Evolutionary conservation across 1,139 yeast genomes (phyloP).

Genomic region (Suhomyces choctaworum): DNA sequence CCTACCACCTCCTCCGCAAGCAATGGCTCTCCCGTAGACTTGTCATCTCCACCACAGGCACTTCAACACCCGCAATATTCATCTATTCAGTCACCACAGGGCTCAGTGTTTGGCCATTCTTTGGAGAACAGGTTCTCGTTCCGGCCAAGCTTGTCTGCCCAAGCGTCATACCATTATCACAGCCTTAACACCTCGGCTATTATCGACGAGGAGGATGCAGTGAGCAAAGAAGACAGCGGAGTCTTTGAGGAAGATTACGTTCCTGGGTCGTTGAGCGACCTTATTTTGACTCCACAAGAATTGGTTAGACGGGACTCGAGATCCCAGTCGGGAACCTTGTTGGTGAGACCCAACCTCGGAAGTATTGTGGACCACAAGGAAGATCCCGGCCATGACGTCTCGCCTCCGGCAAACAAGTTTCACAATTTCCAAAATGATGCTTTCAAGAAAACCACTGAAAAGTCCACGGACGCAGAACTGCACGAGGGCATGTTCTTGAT

Average conservation of each 20-base stretch:
- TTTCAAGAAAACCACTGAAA: slow-evolving; percentile 12
- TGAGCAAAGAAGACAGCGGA: slow-evolving; percentile 20
- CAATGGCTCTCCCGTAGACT: slow-evolving; percentile 2
- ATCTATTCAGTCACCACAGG: slow-evolving; percentile 12
- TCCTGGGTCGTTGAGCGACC: slow-evolving; percentile 71
- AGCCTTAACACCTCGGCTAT: slow-evolving; percentile 19
- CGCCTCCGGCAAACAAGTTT: neutral
- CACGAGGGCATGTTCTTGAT: slow-evolving; percentile 36
- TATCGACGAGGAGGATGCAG: slow-evolving; percentile 18
- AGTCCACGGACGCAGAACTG: slow-evolving; percentile 1
- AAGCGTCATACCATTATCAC: slow-evolving; percentile 14
- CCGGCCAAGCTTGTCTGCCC: slow-evolving; percentile 7
- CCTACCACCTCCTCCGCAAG: slow-evolving; percentile 1
- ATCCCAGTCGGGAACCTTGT: slow-evolving; percentile 48
- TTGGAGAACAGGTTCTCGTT: slow-evolving; percentile 7
- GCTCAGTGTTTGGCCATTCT: slow-evolving; percentile 1
- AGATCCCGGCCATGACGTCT: neutral
- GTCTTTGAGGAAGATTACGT: slow-evolving; percentile 70
- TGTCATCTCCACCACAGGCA: slow-evolving; percentile 3
- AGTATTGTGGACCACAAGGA: slow-evolving; percentile 10
- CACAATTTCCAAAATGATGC: slow-evolving; percentile 12
- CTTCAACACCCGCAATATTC: neutral
- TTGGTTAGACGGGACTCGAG: slow-evolving; percentile 64
- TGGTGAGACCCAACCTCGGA: slow-evolving; percentile 36
- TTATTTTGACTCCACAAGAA: slow-evolving; percentile 76